Conservation (phyloP, 1,139 yeast genomes). For the Hansenula sp. region DNA sequence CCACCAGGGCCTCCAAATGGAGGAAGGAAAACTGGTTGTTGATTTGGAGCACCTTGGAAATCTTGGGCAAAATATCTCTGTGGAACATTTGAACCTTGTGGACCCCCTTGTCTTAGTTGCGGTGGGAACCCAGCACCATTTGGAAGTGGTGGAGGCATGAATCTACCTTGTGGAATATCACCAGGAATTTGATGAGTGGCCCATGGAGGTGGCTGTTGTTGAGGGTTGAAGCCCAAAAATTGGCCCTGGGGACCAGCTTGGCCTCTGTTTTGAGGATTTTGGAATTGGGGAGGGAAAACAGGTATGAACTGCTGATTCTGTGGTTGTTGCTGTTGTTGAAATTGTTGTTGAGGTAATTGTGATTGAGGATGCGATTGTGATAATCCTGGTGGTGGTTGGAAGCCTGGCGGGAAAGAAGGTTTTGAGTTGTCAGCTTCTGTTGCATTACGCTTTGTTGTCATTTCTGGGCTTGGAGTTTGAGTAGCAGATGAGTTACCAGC, state of each 20-base stretch:
- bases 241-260: slow-evolving; percentile 24
- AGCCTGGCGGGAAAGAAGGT: slow-evolving; percentile 6
- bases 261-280: slow-evolving; percentile 27
- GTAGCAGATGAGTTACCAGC: slow-evolving; percentile 8
- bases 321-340: slow-evolving; percentile 17
- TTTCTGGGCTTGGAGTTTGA: slow-evolving; percentile 5
- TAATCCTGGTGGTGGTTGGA: slow-evolving; percentile 12
- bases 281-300: slow-evolving; percentile 22
- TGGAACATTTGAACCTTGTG: not conserved
- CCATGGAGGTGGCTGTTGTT: slow-evolving; percentile 19
- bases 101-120: slow-evolving; percentile 12
- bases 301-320: slow-evolving; percentile 20
- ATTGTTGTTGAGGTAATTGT: slow-evolving; percentile 15
- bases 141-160: slow-evolving; percentile 11
- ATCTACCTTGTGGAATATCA: slow-evolving; percentile 14
- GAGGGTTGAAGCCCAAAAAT: slow-evolving; percentile 15
- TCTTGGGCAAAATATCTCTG: not conserved
- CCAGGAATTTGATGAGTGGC: slow-evolving; percentile 13
- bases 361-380: slow-evolving; percentile 16
- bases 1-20: slow-evolving; percentile 6
- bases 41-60: slow-evolving; percentile 2
- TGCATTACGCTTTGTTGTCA: too few relatives aligned
- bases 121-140: slow-evolving; percentile 12
- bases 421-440: not conserved
- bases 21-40: slow-evolving; percentile 14